Base-by-base conservation (phyloP, 352 stramenopile species). In the Pythium angustatum region DNA sequence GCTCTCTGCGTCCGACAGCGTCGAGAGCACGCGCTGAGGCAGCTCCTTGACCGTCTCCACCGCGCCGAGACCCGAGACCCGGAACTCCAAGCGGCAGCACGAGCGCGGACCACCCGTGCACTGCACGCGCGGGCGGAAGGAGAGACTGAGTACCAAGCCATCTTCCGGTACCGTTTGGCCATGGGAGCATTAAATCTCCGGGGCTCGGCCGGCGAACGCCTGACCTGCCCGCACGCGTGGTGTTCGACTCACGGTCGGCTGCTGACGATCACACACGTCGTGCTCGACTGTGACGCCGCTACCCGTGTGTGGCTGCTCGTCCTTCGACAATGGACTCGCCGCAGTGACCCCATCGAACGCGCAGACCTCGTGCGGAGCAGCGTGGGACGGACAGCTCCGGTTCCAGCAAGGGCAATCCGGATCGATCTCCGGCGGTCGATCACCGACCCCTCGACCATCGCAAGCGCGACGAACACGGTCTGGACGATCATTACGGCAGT, bases 371-470 rank as follows among this genome's bases (percentile, higher is more conserved):
- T 45, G 28, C 28, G 21, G 33, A 31, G 21, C 30, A 58, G 50
- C 17, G 2, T 58, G 30, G 50, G 50, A 31, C 2, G 5, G 8
- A 22, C 15, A 4, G 4, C 5, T 5, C 50, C 50, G 6, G 50
- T 58, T 10, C 30, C 47, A 31, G 50, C 50, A 3, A 31, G 50
- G 5, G n/a, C 9, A 17, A 58, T 58, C 31, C 50, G 50, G 15
- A 5, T 7, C 27, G 31, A 15, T n/a, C 50, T 57, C n/a, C 36
- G 11, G 36, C 15, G 11, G 11, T 10, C 15, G 3, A 5, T 19
- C 4, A 6, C 7, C 19, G 26, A 38, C 21, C 31, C 28, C n/a
- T 31, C 21, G 14, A 15, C 33, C 3, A 3, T 47, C 33, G 33
- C 33, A 12, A 21, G 19, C 4, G 34, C 31, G 3, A 21, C 14